Percentiles rank a stretch among this genome's conserved stretches.
Conservation (phyloP, 2,329 filamentous ascomycete species). For the Fusarium nisikadoi region DNA sequence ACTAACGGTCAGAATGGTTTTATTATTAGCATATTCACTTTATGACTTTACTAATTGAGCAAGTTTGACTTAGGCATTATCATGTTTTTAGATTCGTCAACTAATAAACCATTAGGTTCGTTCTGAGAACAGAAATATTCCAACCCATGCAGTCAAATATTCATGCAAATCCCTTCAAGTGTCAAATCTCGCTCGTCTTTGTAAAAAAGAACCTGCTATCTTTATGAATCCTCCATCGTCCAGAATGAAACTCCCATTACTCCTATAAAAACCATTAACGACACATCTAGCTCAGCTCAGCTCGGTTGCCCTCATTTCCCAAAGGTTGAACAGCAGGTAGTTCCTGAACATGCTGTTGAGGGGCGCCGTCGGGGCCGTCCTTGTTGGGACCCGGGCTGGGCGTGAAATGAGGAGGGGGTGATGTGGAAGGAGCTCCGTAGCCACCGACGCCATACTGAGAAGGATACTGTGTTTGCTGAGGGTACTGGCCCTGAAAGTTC, state of each 20-base stretch:
- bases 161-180: conserved; percentile 23
- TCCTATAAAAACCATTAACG: not conserved
- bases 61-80: conserved; percentile 8
- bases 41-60: not conserved
- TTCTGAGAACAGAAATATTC: conserved; percentile 34
- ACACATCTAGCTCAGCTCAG: conserved; percentile 44
- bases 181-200: conserved; percentile 11
- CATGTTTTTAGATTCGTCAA: conserved; percentile 14
- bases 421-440: conserved; percentile 37
- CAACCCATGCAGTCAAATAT: conserved; percentile 22
- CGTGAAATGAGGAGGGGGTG: conserved; percentile 45
- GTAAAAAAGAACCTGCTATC: conserved; percentile 7
- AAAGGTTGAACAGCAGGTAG: conserved; percentile 44
- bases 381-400: conserved; percentile 46
- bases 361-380: conserved; percentile 16
- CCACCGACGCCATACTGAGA: conserved; percentile 37
- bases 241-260: conserved; percentile 10
- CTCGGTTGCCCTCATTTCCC: conserved; percentile 48
- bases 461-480: conserved; percentile 41
- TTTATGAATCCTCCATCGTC: not conserved
- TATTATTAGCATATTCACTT: not conserved
- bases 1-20: not conserved
- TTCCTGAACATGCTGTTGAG: conserved; percentile 41
- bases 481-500: conserved; percentile 28
- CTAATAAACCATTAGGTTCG: conserved; percentile 12